phyloP scores from a whole-genome alignment of 2,329 filamentous ascomycete genomes.

The Thelonectria discophora region DNA sequence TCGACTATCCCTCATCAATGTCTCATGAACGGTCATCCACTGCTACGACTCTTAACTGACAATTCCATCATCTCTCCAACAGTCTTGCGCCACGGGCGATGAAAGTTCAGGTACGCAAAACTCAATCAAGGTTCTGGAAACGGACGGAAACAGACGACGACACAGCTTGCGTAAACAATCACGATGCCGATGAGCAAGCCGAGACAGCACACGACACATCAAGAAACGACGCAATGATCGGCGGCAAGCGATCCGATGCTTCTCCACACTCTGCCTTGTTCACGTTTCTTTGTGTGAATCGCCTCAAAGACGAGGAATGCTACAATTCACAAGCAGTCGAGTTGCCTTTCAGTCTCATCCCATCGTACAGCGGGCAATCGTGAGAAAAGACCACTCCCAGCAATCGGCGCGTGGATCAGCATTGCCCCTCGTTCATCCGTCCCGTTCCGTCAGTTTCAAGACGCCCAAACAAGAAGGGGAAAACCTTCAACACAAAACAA shows the following conservation, averaged over 20 bases:
- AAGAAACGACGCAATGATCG: background rate
- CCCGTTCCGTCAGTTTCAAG: slow-evolving; percentile 18
- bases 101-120: slow-evolving; percentile 5
- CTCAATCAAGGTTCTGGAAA: background rate
- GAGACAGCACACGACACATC: slow-evolving; percentile 1
- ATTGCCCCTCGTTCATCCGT: background rate
- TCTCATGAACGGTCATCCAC: too few species aligned
- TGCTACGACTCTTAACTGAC: too few species aligned
- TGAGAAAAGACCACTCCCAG: background rate
- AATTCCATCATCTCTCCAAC: background rate
- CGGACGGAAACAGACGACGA: background rate
- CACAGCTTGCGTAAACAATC: slow-evolving; percentile 1
- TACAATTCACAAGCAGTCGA: too few species aligned
- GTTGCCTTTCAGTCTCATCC: too few species aligned
- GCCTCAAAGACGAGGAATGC: background rate
- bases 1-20: too few species aligned
- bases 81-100: background rate
- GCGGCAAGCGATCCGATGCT: background rate
- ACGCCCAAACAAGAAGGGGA: background rate
- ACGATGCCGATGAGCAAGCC: background rate
- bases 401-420: background rate
- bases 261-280: background rate
- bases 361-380: too few species aligned
- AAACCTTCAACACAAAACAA: slow-evolving; percentile 2
- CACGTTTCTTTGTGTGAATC: background rate